Evolutionary conservation across 164 flowering plant species (phyloP), one percentile per base, ranked within the genome.

Genomic region (Kingdonia uniflora): DNA sequence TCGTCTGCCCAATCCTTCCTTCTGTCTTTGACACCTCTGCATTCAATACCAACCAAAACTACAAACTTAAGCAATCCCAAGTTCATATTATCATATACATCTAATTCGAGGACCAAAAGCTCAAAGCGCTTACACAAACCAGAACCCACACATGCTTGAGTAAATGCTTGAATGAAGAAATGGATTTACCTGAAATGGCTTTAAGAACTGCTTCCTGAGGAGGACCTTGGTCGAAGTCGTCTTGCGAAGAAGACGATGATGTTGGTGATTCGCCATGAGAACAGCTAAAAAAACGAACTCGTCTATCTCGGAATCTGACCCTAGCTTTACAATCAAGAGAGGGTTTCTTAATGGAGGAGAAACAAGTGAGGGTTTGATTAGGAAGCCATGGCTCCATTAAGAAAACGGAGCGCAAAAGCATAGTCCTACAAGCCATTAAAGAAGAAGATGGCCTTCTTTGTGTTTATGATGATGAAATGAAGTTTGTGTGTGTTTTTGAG

Each of bases 131-230:
- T n/a, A n/a, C n/a, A n/a, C n/a, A n/a, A n/a, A n/a, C n/a, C n/a
- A n/a, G n/a, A n/a, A n/a, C n/a, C n/a, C n/a, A n/a, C n/a, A n/a
- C n/a, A n/a, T n/a, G n/a, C n/a, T n/a, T n/a, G n/a, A n/a, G n/a
- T n/a, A 29, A 29, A 29, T 29, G 35, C 35, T 29, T 29, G 35
- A 29, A 29, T 29, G 35, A 29, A 3, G 35, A 29, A 29, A 8
- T 29, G 8, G 14, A 26, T n/a, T 60, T 21, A 84, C 96, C 96
- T 61, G 96, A 80, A 68, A 87, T 82, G 45, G 87, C 95, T 62
- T 87, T 87, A 48, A 91, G 87, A 59, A 91, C 77, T 42, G 84
- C 95, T 65, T 91, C 96, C 44, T 91, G 98, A 39, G 98, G 98
- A 1, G 96, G 98, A 6, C 75, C 81, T 22, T 73, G 67, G 11